Evolutionary conservation across 2,329 filamentous ascomycete genomes (phyloP).

Genomic region (Epichloe scottii): DNA sequence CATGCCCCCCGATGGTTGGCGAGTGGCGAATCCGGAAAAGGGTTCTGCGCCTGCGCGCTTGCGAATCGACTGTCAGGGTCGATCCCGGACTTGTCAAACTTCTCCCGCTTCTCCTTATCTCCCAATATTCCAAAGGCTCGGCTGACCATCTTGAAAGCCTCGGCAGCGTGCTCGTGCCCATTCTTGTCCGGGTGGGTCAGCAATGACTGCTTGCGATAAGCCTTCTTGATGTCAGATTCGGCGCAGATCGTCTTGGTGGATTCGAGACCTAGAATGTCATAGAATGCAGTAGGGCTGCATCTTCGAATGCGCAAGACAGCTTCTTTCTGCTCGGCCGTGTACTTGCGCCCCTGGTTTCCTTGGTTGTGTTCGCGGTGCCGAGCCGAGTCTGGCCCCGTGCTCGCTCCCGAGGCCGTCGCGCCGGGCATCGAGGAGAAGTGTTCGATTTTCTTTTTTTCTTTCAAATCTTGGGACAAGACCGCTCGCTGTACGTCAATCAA

Average conservation of each 20-base stretch:
- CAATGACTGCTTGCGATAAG: slow-evolving; percentile 86
- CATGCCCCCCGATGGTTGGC: slow-evolving; percentile 29
- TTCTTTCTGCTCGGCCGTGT: slow-evolving; percentile 80
- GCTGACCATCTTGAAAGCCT: slow-evolving; percentile 97
- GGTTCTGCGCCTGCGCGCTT: slow-evolving; percentile 44
- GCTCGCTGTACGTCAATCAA: not conserved
- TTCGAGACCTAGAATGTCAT: slow-evolving; percentile 79
- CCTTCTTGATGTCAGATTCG: slow-evolving; percentile 90
- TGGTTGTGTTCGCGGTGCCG: slow-evolving; percentile 58
- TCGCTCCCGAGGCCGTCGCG: slow-evolving; percentile 42
- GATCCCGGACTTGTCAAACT: slow-evolving; percentile 78
- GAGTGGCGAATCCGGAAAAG: slow-evolving; percentile 48
- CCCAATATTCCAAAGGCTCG: slow-evolving; percentile 86
- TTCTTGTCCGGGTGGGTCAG: slow-evolving; percentile 99
- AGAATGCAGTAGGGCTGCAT: slow-evolving; percentile 80
- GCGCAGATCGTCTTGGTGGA: slow-evolving; percentile 49
- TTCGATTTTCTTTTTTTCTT: not conserved
- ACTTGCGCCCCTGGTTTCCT: slow-evolving; percentile 63
- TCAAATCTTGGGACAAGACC: not conserved
- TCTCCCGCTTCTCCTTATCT: slow-evolving; percentile 75
- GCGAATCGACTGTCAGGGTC: slow-evolving; percentile 86
- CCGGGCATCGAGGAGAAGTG: slow-evolving; percentile 21
- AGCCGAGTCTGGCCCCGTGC: slow-evolving; percentile 29
- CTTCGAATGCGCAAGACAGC: slow-evolving; percentile 80
- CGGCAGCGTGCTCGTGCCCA: slow-evolving; percentile 85